Evolutionary conservation across 2,329 filamentous ascomycete genomes (phyloP), one percentile per base, ranked within the genome.

Genomic region (Exophiala bonariae): DNA sequence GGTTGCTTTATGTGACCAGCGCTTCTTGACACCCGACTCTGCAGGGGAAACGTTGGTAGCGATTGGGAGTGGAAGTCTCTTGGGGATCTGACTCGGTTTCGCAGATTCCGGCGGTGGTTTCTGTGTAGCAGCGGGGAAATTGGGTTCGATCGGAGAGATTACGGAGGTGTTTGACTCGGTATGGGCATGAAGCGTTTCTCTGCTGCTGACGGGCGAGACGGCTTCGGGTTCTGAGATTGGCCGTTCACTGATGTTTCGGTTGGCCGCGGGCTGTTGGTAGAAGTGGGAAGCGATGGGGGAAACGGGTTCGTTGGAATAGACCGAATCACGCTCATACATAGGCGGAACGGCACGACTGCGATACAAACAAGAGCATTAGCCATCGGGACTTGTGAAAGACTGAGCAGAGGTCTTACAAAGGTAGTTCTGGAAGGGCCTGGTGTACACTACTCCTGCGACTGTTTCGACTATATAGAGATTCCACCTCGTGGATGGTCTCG

Each of bases 231-330:
- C 36, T 16, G 41, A 44, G 36, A 36, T 13, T 8, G 18, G 35
- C 11, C 14, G 6, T 18, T 22, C 11, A 19, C 8, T 37, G 8
- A 18, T 19, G 10, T 20, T 16, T 8, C 11, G 35, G 11, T 37
- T 7, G 18, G 35, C 36, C 51, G 32, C 41, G 36, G 56, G 17
- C 23, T 53, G 75, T 62, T 79, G 75, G 62, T 86, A 85, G 37
- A 82, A 57, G 13, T 84, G 85, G 23, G 83, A 85, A 5, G 71
- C 56, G n/a, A 77, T 75, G 32, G 77, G 75, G 52, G 67, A 52
- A 33, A 49, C 51, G 9, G 48, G 43, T 4, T 52, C 50, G 16
- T 40, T 41, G 4, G 53, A 51, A 33, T 56, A 52, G 23, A 43
- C 44, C 4, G 47, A 52, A 11, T 39, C 42, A 10, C 44, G 40